Evolutionary conservation across 352 stramenopile genomes (phyloP).

Genomic region (Phytophthora syringae): DNA sequence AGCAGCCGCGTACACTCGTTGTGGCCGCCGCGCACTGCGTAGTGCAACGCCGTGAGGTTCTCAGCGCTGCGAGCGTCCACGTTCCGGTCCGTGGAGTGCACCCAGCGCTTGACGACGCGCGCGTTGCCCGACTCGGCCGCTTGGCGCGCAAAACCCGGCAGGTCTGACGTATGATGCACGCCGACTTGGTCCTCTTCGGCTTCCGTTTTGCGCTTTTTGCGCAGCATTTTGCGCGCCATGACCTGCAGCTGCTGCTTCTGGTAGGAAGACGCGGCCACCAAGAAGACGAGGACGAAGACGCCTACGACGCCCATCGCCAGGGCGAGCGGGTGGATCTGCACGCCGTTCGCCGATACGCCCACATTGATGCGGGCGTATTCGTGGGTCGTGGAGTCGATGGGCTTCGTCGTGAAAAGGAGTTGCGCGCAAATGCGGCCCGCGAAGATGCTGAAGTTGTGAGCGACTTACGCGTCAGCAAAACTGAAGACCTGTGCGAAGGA

Average conservation of each 20-base stretch:
- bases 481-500: background rate
- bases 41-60: constrained; percentile 85
- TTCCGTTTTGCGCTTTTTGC: constrained; percentile 64
- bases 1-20: constrained; percentile 80
- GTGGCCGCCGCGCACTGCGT: constrained; percentile 74
- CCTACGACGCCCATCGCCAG: constrained; percentile 66
- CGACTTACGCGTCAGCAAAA: constrained; percentile 20
- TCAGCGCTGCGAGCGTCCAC: constrained; percentile 72
- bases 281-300: constrained; percentile 65
- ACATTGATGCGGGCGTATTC: constrained; percentile 37
- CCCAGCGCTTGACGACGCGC: constrained; percentile 84
- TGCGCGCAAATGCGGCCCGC: background rate
- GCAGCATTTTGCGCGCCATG: constrained; percentile 80
- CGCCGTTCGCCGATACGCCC: constrained; percentile 7
- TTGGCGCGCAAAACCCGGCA: constrained; percentile 70
- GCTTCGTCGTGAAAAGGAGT: constrained; percentile 22
- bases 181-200: constrained; percentile 41
- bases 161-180: constrained; percentile 37
- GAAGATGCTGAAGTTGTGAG: constrained; percentile 15
- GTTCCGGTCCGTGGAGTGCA: constrained; percentile 70
- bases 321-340: constrained; percentile 70
- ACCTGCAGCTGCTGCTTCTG: constrained; percentile 82
- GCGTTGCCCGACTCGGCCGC: constrained; percentile 77
- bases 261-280: constrained; percentile 78
- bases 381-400: constrained; percentile 33